A percentile compares a stretch with the other conserved stretches of the same genome.
These are phyloP conservation scores for Lantana camara DNA, from an alignment of 257 asterid genomes.

Conservation along the genomic window DNA sequence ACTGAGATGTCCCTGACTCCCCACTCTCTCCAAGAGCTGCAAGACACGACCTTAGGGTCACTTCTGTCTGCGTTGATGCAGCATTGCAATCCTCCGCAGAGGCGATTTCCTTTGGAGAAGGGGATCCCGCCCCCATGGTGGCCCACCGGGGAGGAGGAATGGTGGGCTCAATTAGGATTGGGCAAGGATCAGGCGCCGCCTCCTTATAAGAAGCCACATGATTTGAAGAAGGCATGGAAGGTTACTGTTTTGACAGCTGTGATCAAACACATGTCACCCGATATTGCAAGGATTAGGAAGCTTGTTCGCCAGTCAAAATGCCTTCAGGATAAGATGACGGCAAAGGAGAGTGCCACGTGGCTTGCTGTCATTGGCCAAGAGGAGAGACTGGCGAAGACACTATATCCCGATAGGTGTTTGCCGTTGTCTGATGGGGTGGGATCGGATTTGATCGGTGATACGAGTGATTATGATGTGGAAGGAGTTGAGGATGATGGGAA, in stretches of 20 bases:
- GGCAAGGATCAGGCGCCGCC: constrained; percentile 48
- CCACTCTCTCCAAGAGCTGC: constrained; percentile 48
- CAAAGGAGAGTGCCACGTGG: constrained; percentile 60
- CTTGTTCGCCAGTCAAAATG: constrained; percentile 51
- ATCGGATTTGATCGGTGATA: constrained; percentile 24
- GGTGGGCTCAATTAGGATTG: constrained; percentile 44
- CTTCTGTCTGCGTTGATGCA: constrained; percentile 61
- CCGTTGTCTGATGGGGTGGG: constrained; percentile 29
- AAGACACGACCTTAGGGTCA: constrained; percentile 52
- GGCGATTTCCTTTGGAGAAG: constrained; percentile 51
- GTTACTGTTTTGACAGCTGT: constrained; percentile 53
- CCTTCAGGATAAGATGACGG: constrained; percentile 64
- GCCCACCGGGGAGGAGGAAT: constrained; percentile 61
- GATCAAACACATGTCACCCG: constrained; percentile 57
- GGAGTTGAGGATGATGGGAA: constrained; percentile 36
- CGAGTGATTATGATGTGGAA: constrained; percentile 46
- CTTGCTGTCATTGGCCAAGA: constrained; percentile 48
- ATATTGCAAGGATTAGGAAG: constrained; percentile 48
- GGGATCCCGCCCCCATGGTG: constrained; percentile 71
- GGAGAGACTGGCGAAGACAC: constrained; percentile 34
- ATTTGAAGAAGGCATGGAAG: constrained; percentile 58
- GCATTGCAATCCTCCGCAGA: constrained; percentile 64
- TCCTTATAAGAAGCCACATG: constrained; percentile 66
- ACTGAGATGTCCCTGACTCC: constrained; percentile 27
- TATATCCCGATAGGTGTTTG: constrained; percentile 32